Evolutionary conservation across 2,329 filamentous ascomycete species (phyloP).

Genomic region (Pyrenochaeta sp.): DNA sequence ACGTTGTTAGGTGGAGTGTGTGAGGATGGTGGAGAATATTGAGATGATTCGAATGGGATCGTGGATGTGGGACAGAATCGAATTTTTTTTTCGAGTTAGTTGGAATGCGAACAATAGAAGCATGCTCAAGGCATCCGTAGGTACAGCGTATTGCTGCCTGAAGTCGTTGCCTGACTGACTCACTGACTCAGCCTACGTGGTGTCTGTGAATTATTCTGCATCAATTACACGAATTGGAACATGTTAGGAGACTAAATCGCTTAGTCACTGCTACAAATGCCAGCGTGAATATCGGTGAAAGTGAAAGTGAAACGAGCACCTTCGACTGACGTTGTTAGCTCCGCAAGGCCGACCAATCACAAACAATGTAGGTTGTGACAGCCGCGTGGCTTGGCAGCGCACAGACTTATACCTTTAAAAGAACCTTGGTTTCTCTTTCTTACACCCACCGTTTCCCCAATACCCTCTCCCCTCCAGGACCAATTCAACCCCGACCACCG

Average conservation of each 20-base stretch:
- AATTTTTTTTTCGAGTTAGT: no score
- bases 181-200: no score
- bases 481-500: not conserved
- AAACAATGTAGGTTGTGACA: not conserved
- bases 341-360: slow-evolving; percentile 7
- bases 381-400: slow-evolving; percentile 17
- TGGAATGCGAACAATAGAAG: no score
- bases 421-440: slow-evolving; percentile 1
- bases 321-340: slow-evolving; percentile 4
- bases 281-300: no score
- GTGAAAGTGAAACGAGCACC: not conserved
- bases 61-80: no score
- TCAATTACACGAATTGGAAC: no score
- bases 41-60: no score
- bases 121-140: not conserved
- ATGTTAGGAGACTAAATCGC: no score
- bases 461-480: slow-evolving; percentile 1
- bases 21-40: no score
- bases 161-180: not conserved
- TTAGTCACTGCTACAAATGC: no score
- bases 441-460: slow-evolving; percentile 1
- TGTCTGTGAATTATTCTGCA: no score
- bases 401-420: slow-evolving; percentile 15
- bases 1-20: no score
- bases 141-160: slow-evolving; percentile 1